Conservation (phyloP, 495 filamentous ascomycete species). For the Penicillium roqueforti region DNA sequence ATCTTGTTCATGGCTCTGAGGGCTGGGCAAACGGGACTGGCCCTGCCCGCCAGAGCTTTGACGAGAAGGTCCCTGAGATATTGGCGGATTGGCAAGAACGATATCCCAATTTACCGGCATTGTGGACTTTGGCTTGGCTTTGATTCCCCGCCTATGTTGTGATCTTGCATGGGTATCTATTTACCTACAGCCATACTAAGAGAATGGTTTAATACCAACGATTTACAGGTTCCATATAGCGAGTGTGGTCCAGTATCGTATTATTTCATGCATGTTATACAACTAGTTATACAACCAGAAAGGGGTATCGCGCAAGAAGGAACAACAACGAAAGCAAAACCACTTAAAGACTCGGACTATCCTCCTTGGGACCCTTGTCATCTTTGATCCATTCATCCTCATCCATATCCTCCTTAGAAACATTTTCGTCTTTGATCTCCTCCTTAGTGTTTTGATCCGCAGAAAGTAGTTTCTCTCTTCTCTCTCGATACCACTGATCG, state of each 20-base stretch:
- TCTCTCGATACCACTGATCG: conserved; percentile 70
- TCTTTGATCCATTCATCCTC: background rate
- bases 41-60: conserved; percentile 69
- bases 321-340: background rate
- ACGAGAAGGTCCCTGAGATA: conserved; percentile 90
- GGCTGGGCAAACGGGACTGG: conserved; percentile 68
- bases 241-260: background rate
- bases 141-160: conserved; percentile 32
- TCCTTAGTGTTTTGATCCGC: background rate
- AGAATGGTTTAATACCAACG: background rate
- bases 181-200: background rate
- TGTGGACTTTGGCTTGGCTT: conserved; percentile 97
- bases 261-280: background rate
- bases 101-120: conserved; percentile 83
- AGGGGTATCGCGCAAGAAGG: conserved; percentile 2
- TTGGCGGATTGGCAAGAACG: conserved; percentile 94
- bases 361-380: background rate
- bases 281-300: background rate
- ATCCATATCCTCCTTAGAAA: background rate
- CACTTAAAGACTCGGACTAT: background rate
- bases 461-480: conserved; percentile 38
- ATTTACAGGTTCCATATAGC: background rate
- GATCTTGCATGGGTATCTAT: background rate
- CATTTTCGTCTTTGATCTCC: background rate
- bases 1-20: conserved; percentile 53